A percentile compares a stretch with the other conserved stretches of the same genome.
These are phyloP conservation scores for Botryotinia narcissicola DNA, from an alignment of 2,329 filamentous ascomycete genomes.

Conservation along the genomic window DNA sequence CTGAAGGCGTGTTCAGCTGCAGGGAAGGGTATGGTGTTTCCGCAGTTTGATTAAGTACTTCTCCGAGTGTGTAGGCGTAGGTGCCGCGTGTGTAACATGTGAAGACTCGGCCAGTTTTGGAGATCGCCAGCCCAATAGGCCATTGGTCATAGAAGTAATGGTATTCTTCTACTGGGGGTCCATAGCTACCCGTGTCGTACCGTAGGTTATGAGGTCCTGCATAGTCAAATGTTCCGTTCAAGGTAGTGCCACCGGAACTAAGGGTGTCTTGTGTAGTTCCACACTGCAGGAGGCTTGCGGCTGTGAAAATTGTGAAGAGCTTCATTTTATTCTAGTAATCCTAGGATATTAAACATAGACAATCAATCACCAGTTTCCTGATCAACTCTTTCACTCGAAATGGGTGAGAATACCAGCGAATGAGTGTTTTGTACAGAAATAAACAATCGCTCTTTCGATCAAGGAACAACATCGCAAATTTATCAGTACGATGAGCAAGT, in stretches of 20 bases:
- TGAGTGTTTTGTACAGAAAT: background rate
- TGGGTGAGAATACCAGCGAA: background rate
- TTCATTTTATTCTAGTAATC: background rate
- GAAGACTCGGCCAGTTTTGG: conserved; percentile 45
- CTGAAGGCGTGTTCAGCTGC: conserved; percentile 40
- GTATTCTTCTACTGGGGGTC: conserved; percentile 46
- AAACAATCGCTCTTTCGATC: background rate
- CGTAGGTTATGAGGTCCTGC: conserved; percentile 36
- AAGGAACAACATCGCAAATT: background rate
- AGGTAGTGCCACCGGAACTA: conserved; percentile 12
- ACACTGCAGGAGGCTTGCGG: background rate
- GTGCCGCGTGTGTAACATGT: conserved; percentile 47
- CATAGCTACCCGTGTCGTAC: conserved; percentile 41
- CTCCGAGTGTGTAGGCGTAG: conserved; percentile 45
- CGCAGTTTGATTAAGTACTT: conserved; percentile 44
- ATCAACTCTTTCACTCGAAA: background rate
- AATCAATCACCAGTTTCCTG: background rate
- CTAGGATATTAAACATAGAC: background rate
- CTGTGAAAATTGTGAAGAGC: background rate
- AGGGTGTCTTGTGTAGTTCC: conserved; percentile 16
- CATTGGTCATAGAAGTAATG: conserved; percentile 50
- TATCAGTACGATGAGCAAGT: background rate
- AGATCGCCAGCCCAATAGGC: conserved; percentile 47
- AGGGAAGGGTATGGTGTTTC: conserved; percentile 47
- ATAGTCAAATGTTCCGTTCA: conserved; percentile 22